Percentiles rank a stretch among this genome's conserved stretches.
phyloP scores from a whole-genome alignment of 768 basidiomycete species.

The Tricholomella constricta region DNA sequence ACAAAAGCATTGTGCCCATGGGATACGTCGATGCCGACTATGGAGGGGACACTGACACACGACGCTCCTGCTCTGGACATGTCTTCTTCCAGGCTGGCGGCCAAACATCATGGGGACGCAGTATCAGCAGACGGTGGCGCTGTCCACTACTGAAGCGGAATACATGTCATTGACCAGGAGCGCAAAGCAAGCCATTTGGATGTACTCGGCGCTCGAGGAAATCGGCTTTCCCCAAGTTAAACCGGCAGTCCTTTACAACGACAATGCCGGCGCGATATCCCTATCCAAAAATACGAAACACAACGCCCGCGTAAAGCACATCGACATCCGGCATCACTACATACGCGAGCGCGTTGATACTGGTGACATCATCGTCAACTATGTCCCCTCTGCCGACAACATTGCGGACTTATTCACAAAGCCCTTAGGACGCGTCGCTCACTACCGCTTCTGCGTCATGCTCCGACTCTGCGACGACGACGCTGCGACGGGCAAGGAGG shows the following conservation, averaged over 20 bases:
- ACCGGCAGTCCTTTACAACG: constrained; percentile 21
- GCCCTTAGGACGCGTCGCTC: constrained; percentile 16
- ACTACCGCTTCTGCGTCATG: not conserved
- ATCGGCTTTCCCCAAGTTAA: constrained; percentile 16
- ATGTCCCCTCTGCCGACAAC: constrained; percentile 29
- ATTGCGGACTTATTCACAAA: constrained; percentile 43
- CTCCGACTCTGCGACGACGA: constrained; percentile 1
- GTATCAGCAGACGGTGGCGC: constrained; percentile 28
- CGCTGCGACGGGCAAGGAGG: no score
- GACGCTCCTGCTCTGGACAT: constrained; percentile 27
- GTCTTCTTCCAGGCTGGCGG: constrained; percentile 24
- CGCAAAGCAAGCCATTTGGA: constrained; percentile 33
- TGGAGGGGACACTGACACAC: constrained; percentile 22
- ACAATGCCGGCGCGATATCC: constrained; percentile 29
- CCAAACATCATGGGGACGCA: constrained; percentile 30
- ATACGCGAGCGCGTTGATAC: constrained; percentile 17
- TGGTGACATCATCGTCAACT: constrained; percentile 14
- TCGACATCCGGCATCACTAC: constrained; percentile 24
- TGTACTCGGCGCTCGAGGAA: constrained; percentile 26
- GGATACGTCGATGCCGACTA: constrained; percentile 28
- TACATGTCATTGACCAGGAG: constrained; percentile 14
- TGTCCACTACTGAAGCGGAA: constrained; percentile 23
- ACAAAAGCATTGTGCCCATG: constrained; percentile 2
- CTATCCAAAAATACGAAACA: constrained; percentile 23
- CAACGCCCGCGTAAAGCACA: constrained; percentile 27